A percentile compares a stretch with the other conserved stretches of the same genome.
These are phyloP conservation scores for Phytophthora sansomeana DNA, from an alignment of 352 stramenopile species.

Conservation along the genomic window DNA sequence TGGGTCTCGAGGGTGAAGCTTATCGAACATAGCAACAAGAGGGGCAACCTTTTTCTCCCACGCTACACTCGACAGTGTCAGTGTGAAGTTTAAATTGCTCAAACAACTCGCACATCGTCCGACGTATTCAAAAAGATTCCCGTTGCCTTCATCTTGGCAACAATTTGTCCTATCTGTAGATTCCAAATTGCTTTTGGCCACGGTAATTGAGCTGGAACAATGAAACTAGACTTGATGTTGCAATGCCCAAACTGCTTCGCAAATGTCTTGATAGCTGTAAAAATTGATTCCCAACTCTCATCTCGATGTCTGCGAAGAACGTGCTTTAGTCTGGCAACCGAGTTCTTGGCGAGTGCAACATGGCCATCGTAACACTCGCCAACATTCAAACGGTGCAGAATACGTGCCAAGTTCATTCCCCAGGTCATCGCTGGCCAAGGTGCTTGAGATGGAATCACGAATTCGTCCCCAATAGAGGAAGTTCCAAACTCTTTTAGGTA, in stretches of 20 bases:
- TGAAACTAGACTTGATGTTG: constrained; percentile 24
- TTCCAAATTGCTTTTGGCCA: constrained; percentile 35
- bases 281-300: constrained; percentile 32
- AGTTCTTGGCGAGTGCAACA: constrained; percentile 19
- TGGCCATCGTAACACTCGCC: constrained; percentile 36
- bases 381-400: constrained; percentile 29
- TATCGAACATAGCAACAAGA: constrained; percentile 32
- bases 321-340: constrained; percentile 11
- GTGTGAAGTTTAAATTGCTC: constrained; percentile 24
- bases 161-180: constrained; percentile 33
- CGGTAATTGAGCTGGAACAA: constrained; percentile 15
- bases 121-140: constrained; percentile 29
- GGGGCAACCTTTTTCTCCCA: constrained; percentile 37
- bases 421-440: constrained; percentile 36
- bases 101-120: constrained; percentile 25
- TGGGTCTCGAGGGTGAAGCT: constrained; percentile 24
- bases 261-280: constrained; percentile 19
- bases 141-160: constrained; percentile 30
- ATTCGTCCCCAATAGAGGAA: constrained; percentile 9
- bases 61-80: constrained; percentile 24
- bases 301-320: constrained; percentile 24
- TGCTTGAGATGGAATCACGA: constrained; percentile 31
- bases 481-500: constrained; percentile 20
- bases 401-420: constrained; percentile 31
- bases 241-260: constrained; percentile 26